phyloP scores from a whole-genome alignment of 1,284 basidiomycete genomes.

The Fomes fomentarius region DNA sequence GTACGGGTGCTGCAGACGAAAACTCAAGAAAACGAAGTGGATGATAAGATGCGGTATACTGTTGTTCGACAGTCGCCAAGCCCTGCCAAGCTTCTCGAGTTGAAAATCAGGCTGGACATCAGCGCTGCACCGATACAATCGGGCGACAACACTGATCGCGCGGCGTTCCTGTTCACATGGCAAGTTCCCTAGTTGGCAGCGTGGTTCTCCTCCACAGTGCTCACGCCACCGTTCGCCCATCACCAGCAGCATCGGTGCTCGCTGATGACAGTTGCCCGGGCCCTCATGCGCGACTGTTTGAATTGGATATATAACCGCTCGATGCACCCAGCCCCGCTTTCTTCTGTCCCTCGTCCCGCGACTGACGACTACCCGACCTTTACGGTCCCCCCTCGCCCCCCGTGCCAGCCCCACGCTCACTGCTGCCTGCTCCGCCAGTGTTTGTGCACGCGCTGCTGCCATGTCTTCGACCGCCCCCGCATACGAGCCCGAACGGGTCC shows the following conservation, averaged over 20 bases:
- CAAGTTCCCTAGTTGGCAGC: neutral
- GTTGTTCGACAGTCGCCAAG: no score
- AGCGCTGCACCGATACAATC: neutral
- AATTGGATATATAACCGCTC: slow-evolving; percentile 9
- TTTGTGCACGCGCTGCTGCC: slow-evolving; percentile 15
- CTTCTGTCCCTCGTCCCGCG: neutral
- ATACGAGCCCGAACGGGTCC: slow-evolving; percentile 11
- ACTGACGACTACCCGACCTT: neutral
- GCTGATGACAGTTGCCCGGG: no score
- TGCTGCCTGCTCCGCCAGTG: slow-evolving; percentile 13
- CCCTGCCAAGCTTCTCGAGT: no score
- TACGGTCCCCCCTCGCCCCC: neutral
- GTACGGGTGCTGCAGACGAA: no score
- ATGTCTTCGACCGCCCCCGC: slow-evolving; percentile 13
- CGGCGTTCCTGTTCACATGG: slow-evolving; percentile 10
- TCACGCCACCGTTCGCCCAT: neutral
- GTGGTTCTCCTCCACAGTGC: neutral
- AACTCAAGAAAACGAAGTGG: no score
- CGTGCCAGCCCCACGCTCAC: slow-evolving; percentile 12
- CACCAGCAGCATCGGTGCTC: neutral
- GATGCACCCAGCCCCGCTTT: neutral
- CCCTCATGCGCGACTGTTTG: no score
- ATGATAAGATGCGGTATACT: no score
- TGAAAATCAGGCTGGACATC: no score
- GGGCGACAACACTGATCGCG: neutral